These are phyloP conservation scores for Hydnomerulius pinastri DNA, from an alignment of 768 basidiomycete genomes.

Conservation along the genomic window DNA sequence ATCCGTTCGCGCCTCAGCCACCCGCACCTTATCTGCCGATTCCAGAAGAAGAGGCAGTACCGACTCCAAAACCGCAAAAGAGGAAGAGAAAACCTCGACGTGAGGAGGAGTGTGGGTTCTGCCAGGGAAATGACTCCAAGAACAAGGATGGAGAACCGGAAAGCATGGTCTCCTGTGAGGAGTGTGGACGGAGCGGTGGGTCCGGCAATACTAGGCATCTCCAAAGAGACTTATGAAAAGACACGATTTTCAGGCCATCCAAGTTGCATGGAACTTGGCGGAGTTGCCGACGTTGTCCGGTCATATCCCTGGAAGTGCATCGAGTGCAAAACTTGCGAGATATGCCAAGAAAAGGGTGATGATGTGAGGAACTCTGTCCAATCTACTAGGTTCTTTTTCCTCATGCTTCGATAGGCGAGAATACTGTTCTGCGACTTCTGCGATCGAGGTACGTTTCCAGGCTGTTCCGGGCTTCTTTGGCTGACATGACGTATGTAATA, in stretches of 20 bases:
- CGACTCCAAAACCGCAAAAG: constrained; percentile 46
- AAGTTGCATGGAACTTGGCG: constrained; percentile 72
- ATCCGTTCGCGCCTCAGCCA: constrained; percentile 76
- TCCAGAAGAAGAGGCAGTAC: constrained; percentile 43
- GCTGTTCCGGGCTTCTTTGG: constrained; percentile 4
- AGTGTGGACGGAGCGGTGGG: constrained; percentile 84
- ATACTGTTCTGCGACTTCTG: constrained; percentile 93
- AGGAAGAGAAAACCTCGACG: constrained; percentile 47
- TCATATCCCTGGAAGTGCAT: constrained; percentile 85
- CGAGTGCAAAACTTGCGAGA: constrained; percentile 91
- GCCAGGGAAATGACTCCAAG: constrained; percentile 60
- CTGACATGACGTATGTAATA: constrained; percentile 4
- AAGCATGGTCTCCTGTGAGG: constrained; percentile 72
- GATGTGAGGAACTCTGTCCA: constrained; percentile 60
- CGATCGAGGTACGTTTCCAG: constrained; percentile 69
- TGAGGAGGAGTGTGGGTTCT: constrained; percentile 78
- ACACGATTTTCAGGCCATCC: constrained; percentile 63
- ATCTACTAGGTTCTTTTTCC: constrained; percentile 15
- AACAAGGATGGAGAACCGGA: constrained; percentile 65
- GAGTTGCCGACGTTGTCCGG: constrained; percentile 60
- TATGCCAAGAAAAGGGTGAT: constrained; percentile 82
- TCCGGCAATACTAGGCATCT: constrained; percentile 7
- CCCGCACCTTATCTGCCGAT: constrained; percentile 53
- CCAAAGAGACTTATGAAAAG: constrained; percentile 3
- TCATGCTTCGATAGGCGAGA: constrained; percentile 51